Evolutionary conservation across 139 green algal species (phyloP).

Genomic region (Chlamydomonas applanata): DNA sequence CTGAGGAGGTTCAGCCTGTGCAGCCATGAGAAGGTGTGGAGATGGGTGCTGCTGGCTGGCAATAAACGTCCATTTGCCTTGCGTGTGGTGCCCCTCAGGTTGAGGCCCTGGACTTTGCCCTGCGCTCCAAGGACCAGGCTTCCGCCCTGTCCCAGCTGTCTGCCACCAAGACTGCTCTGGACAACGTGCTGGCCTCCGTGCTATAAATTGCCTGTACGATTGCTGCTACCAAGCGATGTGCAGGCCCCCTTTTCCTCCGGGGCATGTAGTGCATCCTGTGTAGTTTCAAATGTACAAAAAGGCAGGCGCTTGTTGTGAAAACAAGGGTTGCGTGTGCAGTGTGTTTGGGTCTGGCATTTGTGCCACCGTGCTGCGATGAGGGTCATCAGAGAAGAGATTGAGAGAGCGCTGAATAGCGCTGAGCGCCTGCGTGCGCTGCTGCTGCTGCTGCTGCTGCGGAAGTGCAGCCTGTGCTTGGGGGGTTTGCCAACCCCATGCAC

Average conservation of each 20-base stretch:
- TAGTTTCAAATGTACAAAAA: not conserved
- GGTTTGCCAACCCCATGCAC: too few species aligned
- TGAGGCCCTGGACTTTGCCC: constrained; percentile 80
- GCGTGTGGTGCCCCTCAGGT: constrained; percentile 44
- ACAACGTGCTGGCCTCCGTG: constrained; percentile 50
- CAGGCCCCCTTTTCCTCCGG: not conserved
- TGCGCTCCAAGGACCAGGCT: constrained; percentile 82
- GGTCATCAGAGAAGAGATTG: not conserved
- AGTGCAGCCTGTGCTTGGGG: too few species aligned
- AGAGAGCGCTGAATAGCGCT: not conserved
- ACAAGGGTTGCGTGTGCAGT: not conserved
- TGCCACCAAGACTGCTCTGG: constrained; percentile 54
- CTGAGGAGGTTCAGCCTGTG: too few species aligned
- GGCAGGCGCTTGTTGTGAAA: not conserved
- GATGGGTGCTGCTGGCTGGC: too few species aligned
- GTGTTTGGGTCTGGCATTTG: not conserved
- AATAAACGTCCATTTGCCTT: too few species aligned
- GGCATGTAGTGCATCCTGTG: not conserved
- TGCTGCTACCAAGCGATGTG: not conserved
- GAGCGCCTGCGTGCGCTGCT: too few species aligned
- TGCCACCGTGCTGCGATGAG: not conserved
- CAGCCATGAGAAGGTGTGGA: too few species aligned
- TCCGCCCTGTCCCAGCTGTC: constrained; percentile 54
- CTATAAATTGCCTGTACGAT: constrained; percentile 37
- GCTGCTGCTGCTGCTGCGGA: too few species aligned